A percentile compares a stretch with the other conserved stretches of the same genome.
phyloP scores from a whole-genome alignment of 257 asterid species.

The Solanum medicagineum region DNA sequence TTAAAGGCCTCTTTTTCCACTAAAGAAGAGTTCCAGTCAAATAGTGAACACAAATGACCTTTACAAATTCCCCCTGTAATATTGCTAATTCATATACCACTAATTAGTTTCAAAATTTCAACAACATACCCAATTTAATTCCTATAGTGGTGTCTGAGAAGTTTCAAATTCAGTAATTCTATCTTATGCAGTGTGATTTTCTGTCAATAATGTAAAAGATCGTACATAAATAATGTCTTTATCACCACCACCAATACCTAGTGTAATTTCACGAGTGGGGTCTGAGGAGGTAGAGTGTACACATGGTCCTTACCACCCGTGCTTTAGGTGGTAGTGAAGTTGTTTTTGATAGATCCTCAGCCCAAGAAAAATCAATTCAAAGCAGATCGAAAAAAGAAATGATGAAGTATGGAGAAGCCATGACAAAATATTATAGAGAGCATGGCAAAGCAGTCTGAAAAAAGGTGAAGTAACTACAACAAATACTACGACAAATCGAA shows the following conservation, averaged over 20 bases:
- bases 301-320: not conserved
- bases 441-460: not conserved
- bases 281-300: not conserved
- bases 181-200: not conserved
- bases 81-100: not conserved
- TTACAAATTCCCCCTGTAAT: not conserved
- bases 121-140: not conserved
- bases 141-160: not conserved
- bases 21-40: not conserved
- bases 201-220: not conserved
- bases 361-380: not conserved
- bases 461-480: not conserved
- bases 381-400: not conserved
- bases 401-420: not conserved
- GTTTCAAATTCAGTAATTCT: not conserved
- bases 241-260: not conserved
- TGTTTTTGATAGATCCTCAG: not conserved
- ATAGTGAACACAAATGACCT: not conserved
- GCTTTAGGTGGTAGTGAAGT: not conserved
- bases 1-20: not conserved
- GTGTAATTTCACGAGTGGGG: not conserved
- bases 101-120: not conserved
- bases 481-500: not conserved
- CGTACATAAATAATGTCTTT: not conserved
- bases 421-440: not conserved